phyloP scores from a whole-genome alignment of 345 rosid genomes.

The Populus alba region DNA sequence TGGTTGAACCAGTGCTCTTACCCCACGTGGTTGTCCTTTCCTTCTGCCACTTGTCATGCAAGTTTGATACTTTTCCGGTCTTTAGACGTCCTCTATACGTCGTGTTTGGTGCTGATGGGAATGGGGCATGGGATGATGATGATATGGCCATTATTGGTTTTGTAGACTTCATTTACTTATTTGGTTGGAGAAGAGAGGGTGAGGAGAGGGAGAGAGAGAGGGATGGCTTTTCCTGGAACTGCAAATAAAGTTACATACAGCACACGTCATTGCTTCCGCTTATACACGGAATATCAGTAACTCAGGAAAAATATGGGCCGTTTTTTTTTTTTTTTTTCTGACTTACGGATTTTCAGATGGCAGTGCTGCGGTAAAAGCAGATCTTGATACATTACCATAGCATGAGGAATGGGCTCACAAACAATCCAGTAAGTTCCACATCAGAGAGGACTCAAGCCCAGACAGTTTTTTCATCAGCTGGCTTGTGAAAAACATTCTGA shows the following conservation, averaged over 20 bases:
- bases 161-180: neutral
- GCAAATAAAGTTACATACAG: too few relatives aligned
- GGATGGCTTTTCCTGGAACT: too few relatives aligned
- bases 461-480: neutral
- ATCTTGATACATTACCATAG: too few relatives aligned
- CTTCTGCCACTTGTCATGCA: too few relatives aligned
- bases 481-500: neutral
- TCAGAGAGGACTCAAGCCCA: neutral
- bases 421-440: neutral
- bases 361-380: too few relatives aligned
- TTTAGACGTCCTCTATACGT: neutral
- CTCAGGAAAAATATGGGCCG: too few relatives aligned
- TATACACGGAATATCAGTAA: too few relatives aligned
- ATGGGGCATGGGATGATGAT: neutral
- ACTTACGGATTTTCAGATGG: too few relatives aligned
- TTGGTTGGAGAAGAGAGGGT: too few relatives aligned
- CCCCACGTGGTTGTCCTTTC: neutral
- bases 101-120: neutral
- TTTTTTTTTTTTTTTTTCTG: too few relatives aligned
- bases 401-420: neutral
- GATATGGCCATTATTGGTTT: neutral
- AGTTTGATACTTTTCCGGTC: neutral
- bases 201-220: neutral
- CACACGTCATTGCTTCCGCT: too few relatives aligned
- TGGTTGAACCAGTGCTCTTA: slow-evolving; percentile 2